phyloP scores from a whole-genome alignment of 345 rosid genomes.

The Rhodomyrtus tomentosa region DNA sequence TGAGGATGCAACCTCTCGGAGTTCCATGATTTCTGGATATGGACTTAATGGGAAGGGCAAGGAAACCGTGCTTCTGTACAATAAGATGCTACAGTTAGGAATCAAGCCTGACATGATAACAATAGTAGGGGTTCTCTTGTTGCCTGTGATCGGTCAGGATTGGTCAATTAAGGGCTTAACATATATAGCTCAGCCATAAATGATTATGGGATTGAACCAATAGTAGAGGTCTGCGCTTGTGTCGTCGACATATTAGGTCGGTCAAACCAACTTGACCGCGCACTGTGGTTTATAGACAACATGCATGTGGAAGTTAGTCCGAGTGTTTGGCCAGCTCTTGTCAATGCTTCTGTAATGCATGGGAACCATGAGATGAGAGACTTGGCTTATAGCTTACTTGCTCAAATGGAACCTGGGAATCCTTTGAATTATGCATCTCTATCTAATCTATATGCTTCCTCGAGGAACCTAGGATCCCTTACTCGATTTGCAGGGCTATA shows the following conservation, averaged over 20 bases:
- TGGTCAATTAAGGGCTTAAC: slow-evolving; percentile 38
- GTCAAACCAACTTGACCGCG: slow-evolving; percentile 41
- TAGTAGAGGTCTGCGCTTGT: slow-evolving; percentile 56
- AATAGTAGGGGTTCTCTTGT: slow-evolving; percentile 47
- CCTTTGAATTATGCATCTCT: slow-evolving; percentile 54
- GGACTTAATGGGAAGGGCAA: slow-evolving; percentile 65
- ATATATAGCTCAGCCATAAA: slow-evolving; percentile 23
- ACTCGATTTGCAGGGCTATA: too few relatives aligned
- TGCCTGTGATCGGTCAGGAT: slow-evolving; percentile 51
- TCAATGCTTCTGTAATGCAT: slow-evolving; percentile 45
- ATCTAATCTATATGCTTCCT: slow-evolving; percentile 49
- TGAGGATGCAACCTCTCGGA: slow-evolving; percentile 58
- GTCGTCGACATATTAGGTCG: slow-evolving; percentile 52
- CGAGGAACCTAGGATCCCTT: slow-evolving; percentile 4
- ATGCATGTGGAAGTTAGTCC: slow-evolving; percentile 56
- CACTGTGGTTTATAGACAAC: slow-evolving; percentile 36
- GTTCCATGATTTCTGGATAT: slow-evolving; percentile 55
- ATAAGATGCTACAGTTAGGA: slow-evolving; percentile 37
- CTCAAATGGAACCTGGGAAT: slow-evolving; percentile 47
- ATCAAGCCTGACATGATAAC: slow-evolving; percentile 42
- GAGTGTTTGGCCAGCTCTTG: slow-evolving; percentile 61
- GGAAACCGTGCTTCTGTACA: slow-evolving; percentile 38
- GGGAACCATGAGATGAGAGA: slow-evolving; percentile 51
- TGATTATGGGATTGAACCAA: slow-evolving; percentile 32
- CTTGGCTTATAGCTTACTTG: slow-evolving; percentile 41